These are phyloP conservation scores for Isabelozyma heimii DNA, from an alignment of 805 yeast species.

Conservation along the genomic window DNA sequence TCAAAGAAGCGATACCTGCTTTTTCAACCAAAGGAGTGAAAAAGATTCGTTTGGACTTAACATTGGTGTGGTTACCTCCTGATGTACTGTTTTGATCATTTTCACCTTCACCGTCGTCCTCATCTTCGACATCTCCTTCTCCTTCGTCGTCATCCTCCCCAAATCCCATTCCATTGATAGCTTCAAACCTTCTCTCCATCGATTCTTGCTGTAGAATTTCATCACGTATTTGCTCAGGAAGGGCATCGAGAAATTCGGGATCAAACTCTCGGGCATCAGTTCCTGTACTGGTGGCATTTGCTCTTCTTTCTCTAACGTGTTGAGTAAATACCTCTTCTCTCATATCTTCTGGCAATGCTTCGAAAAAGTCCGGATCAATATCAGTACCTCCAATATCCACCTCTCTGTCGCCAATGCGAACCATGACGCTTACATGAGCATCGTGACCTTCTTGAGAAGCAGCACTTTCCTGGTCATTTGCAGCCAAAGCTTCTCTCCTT, in stretches of 20 bases:
- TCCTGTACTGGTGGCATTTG: conserved; percentile 45
- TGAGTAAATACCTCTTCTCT: conserved; percentile 88
- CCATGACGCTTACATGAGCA: conserved; percentile 52
- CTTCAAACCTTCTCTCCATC: conserved; percentile 37
- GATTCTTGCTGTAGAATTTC: conserved; percentile 61
- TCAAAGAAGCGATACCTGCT: conserved; percentile 68
- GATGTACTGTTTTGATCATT: conserved; percentile 1
- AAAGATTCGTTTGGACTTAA: conserved; percentile 34
- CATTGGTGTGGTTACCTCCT: conserved; percentile 5
- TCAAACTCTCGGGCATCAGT: conserved; percentile 63
- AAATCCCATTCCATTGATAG: conserved; percentile 16
- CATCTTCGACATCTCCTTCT: conserved; percentile 17
- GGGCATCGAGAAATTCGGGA: conserved; percentile 74
- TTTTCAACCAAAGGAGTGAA: conserved; percentile 72
- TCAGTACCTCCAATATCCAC: conserved; percentile 89
- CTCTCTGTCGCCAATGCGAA: conserved; percentile 69
- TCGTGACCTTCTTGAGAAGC: conserved; percentile 1
- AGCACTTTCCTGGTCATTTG: conserved; percentile 12
- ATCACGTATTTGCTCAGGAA: conserved; percentile 66
- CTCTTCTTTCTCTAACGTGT: conserved; percentile 74
- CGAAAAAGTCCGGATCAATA: conserved; percentile 86
- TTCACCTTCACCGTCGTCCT: conserved; percentile 13
- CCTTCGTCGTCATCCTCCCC: conserved; percentile 21
- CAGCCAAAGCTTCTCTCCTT: conserved; percentile 14
- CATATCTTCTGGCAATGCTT: conserved; percentile 90